These are phyloP conservation scores for Metschnikowia chrysomelidarum DNA, from an alignment of 805 yeast species.

Conservation along the genomic window DNA sequence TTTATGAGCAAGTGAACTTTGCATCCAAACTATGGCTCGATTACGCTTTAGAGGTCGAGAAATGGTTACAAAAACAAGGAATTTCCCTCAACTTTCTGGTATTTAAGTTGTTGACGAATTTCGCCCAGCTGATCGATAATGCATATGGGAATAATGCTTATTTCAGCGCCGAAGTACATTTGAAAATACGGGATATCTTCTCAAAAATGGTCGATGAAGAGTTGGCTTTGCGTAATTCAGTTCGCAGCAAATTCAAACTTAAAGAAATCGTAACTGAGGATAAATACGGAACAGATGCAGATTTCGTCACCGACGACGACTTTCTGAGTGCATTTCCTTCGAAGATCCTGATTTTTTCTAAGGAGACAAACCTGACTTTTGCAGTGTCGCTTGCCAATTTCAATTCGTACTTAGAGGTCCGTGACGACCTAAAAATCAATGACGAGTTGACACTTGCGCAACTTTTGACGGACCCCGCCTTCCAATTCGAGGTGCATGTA, in stretches of 20 bases:
- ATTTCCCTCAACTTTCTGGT: constrained; percentile 53
- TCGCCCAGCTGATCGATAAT: constrained; percentile 43
- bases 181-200: constrained; percentile 32
- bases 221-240: constrained; percentile 36
- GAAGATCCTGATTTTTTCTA: constrained; percentile 40
- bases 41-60: constrained; percentile 46
- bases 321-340: constrained; percentile 54
- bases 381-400: constrained; percentile 30
- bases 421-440: not conserved
- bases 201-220: constrained; percentile 41
- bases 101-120: constrained; percentile 45
- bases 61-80: constrained; percentile 49
- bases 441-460: constrained; percentile 8
- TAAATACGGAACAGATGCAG: constrained; percentile 28
- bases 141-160: constrained; percentile 26
- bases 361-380: constrained; percentile 29
- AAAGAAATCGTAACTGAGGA: constrained; percentile 37
- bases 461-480: constrained; percentile 6
- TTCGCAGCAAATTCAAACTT: constrained; percentile 28
- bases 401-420: constrained; percentile 24
- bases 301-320: constrained; percentile 53
- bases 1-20: constrained; percentile 56
- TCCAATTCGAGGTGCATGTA: constrained; percentile 43
- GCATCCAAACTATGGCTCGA: constrained; percentile 58
- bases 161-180: constrained; percentile 36